A percentile compares a stretch with the other conserved stretches of the same genome.
phyloP scores from a whole-genome alignment of 1,284 basidiomycete species.

The Trametes polyzona region DNA sequence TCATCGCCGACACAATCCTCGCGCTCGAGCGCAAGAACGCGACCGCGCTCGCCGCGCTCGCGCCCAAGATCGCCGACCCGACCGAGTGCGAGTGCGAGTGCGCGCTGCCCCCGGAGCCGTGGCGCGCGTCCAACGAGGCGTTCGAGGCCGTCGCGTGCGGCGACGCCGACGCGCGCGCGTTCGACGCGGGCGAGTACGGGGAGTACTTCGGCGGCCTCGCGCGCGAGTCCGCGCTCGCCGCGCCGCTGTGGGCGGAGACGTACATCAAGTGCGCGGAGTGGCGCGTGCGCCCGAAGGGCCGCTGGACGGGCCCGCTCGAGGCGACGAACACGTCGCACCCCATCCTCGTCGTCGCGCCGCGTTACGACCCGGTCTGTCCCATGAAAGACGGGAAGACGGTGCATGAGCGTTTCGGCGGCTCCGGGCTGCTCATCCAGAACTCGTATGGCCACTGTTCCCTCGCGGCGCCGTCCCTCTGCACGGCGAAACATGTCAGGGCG shows the following conservation, averaged over 20 bases:
- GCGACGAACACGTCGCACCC: slow-evolving; percentile 34
- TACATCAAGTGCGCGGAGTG: slow-evolving; percentile 24
- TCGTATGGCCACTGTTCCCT: slow-evolving; percentile 46
- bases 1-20: slow-evolving; percentile 42
- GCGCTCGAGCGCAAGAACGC: slow-evolving; percentile 43
- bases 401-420: slow-evolving; percentile 20
- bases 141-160: slow-evolving; percentile 41
- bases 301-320: slow-evolving; percentile 25
- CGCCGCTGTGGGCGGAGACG: slow-evolving; percentile 17
- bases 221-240: slow-evolving; percentile 40
- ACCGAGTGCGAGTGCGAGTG: slow-evolving; percentile 36
- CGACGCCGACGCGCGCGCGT: slow-evolving; percentile 42
- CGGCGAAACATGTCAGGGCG: slow-evolving; percentile 40
- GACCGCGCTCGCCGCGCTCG: slow-evolving; percentile 33
- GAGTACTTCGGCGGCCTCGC: slow-evolving; percentile 34
- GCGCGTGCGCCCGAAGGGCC: slow-evolving; percentile 20
- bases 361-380: slow-evolving; percentile 26
- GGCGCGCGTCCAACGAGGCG: slow-evolving; percentile 33
- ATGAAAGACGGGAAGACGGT: slow-evolving; percentile 22
- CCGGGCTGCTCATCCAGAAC: slow-evolving; percentile 27
- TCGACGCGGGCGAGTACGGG: slow-evolving; percentile 1
- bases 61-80: slow-evolving; percentile 18
- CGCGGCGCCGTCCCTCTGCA: slow-evolving; percentile 49
- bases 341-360: slow-evolving; percentile 22
- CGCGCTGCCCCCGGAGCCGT: slow-evolving; percentile 4